Conservation (phyloP, 208 protist genomes). For the Trypanosoma cruzi region DNA sequence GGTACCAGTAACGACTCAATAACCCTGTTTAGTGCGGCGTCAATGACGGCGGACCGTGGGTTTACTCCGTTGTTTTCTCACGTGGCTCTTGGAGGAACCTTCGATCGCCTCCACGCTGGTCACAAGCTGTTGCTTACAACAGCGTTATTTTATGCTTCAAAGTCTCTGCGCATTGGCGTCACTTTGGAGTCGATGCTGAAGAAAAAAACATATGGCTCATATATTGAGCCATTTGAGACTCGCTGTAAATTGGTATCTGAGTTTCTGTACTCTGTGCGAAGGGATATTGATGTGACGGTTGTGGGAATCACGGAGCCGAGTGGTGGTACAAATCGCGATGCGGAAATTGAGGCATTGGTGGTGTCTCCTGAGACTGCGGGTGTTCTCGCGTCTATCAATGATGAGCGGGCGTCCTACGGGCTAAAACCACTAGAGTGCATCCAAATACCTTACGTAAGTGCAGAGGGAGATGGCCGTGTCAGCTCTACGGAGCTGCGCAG, state of each 20-base stretch:
- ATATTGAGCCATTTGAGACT: conserved; percentile 67
- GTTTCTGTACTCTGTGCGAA: conserved; percentile 59
- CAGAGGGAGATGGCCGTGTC: conserved; percentile 38
- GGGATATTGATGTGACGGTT: conserved; percentile 66
- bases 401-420: conserved; percentile 47
- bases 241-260: conserved; percentile 45
- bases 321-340: conserved; percentile 73
- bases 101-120: conserved; percentile 89
- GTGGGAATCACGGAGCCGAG: conserved; percentile 60
- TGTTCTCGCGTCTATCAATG: conserved; percentile 64
- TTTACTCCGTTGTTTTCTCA: conserved; percentile 69
- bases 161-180: conserved; percentile 74
- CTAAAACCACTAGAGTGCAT: conserved; percentile 52
- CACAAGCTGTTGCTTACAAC: conserved; percentile 89
- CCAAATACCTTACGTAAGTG: conserved; percentile 66
- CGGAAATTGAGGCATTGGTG: conserved; percentile 67
- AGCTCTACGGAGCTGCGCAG: conserved; percentile 75
- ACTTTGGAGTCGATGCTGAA: conserved; percentile 55
- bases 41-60: conserved; percentile 29
- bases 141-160: conserved; percentile 57
- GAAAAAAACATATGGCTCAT: conserved; percentile 68
- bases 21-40: conserved; percentile 10
- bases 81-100: conserved; percentile 90
- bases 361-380: conserved; percentile 80
- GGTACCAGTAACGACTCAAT: neutral